Evolutionary conservation across 139 green algal species (phyloP).

Genomic region (Coelastrella sp.): DNA sequence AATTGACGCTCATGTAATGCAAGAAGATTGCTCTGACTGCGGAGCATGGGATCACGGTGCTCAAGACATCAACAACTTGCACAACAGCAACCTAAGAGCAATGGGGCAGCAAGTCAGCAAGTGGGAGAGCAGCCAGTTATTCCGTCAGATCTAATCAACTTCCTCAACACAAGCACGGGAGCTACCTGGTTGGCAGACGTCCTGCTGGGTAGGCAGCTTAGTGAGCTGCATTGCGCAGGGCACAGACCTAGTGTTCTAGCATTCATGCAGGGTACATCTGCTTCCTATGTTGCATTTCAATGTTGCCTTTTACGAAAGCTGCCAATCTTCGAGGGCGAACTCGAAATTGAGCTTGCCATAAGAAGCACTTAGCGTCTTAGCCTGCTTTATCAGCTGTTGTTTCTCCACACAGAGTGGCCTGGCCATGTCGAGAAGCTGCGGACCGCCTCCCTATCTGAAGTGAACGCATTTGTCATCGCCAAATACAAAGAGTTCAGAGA

Average conservation of each 20-base stretch:
- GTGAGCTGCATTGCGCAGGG: too few species aligned
- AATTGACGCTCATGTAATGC: too few species aligned
- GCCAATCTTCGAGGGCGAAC: too few species aligned
- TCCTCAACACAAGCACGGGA: neutral
- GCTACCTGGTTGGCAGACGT: slow-evolving; percentile 30
- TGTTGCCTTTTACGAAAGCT: too few species aligned
- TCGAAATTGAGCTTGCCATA: too few species aligned
- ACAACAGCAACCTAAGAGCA: neutral
- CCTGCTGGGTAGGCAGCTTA: slow-evolving; percentile 13
- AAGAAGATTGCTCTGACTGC: too few species aligned
- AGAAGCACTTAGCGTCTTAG: too few species aligned
- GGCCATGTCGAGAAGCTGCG: slow-evolving; percentile 26
- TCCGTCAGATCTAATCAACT: slow-evolving; percentile 1
- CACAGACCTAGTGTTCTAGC: too few species aligned
- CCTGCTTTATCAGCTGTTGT: too few species aligned
- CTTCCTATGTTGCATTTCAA: too few species aligned
- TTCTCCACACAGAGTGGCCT: neutral
- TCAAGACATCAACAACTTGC: neutral
- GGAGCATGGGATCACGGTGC: neutral
- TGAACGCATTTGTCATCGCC: slow-evolving; percentile 35
- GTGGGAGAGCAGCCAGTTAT: neutral
- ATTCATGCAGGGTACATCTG: too few species aligned
- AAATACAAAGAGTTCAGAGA: slow-evolving; percentile 15
- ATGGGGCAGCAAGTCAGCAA: neutral
- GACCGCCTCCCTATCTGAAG: neutral